Conservation (phyloP, 192 early-diverging fungal species). For the Coemansia furcata region DNA sequence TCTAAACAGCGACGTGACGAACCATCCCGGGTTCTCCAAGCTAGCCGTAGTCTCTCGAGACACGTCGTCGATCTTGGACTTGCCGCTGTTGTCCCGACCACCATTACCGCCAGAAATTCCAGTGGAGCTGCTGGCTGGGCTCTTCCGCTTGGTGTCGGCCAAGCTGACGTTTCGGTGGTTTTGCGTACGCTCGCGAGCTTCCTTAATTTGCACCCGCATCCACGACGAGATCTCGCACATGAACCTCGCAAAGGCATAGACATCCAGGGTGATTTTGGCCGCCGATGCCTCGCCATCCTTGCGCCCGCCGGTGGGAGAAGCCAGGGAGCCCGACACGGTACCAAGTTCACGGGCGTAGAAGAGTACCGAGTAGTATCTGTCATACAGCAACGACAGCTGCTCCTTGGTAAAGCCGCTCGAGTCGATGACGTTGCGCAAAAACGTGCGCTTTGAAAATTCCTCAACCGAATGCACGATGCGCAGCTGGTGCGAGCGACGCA, state of each 20-base stretch:
- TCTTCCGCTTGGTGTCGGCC: slow-evolving; percentile 13
- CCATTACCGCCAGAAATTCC: background rate
- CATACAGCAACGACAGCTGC: slow-evolving; percentile 84
- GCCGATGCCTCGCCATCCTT: slow-evolving; percentile 13
- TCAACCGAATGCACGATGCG: slow-evolving; percentile 91
- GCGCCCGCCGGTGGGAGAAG: slow-evolving; percentile 17
- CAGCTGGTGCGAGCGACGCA: slow-evolving; percentile 81
- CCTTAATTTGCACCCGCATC: slow-evolving; percentile 55
- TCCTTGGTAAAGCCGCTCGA: slow-evolving; percentile 80
- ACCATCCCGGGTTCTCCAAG: slow-evolving; percentile 51
- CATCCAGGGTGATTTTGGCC: slow-evolving; percentile 58
- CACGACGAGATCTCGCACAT: slow-evolving; percentile 68
- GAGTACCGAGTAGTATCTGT: slow-evolving; percentile 80
- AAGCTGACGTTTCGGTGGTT: slow-evolving; percentile 37
- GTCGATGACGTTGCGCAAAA: slow-evolving; percentile 77
- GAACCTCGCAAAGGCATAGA: slow-evolving; percentile 74
- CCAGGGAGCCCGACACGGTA: background rate
- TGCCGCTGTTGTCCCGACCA: background rate
- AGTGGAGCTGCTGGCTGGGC: background rate
- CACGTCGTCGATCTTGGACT: slow-evolving; percentile 31
- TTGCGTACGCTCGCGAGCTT: slow-evolving; percentile 40
- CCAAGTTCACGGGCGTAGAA: slow-evolving; percentile 54
- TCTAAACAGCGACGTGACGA: slow-evolving; percentile 44
- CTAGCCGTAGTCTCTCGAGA: slow-evolving; percentile 28
- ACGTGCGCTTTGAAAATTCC: slow-evolving; percentile 86